Evolutionary conservation across 176 grass and related monocot genomes (phyloP).

Genomic region (Pharus latifolius): DNA sequence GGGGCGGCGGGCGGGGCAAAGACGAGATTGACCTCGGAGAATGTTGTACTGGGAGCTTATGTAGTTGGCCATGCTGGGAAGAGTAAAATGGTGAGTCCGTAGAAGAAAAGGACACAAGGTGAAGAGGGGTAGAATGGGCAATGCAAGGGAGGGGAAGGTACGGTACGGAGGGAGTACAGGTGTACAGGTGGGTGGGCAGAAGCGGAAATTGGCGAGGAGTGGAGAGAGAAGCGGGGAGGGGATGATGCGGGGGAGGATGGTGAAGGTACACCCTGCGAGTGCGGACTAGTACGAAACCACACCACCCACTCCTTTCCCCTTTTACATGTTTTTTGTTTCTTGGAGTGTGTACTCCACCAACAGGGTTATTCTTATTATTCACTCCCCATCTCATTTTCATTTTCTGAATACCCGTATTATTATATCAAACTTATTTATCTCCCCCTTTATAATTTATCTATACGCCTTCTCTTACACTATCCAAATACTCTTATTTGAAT

Average conservation of each 20-base stretch:
- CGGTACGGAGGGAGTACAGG: slow-evolving; percentile 10
- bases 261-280: slow-evolving; percentile 45
- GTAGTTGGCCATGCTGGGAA: too few relatives aligned
- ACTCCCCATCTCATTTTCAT: rapidly evolving
- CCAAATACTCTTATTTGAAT: too few relatives aligned
- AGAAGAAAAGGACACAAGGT: too few relatives aligned
- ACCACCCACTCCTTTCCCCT: background rate
- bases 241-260: slow-evolving; percentile 43
- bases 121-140: rapidly evolving
- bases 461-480: too few relatives aligned
- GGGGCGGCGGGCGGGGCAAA: background rate
- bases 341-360: too few relatives aligned
- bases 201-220: background rate
- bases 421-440: too few relatives aligned
- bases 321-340: too few relatives aligned
- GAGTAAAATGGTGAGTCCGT: too few relatives aligned
- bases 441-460: too few relatives aligned
- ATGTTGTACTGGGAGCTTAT: too few relatives aligned
- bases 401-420: too few relatives aligned
- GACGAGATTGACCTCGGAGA: background rate
- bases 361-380: too few relatives aligned
- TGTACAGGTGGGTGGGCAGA: background rate
- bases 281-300: slow-evolving; percentile 46
- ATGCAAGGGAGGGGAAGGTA: background rate
- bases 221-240: slow-evolving; percentile 5